phyloP scores from a whole-genome alignment of 2,329 filamentous ascomycete species.

The Cadophora sp. region DNA sequence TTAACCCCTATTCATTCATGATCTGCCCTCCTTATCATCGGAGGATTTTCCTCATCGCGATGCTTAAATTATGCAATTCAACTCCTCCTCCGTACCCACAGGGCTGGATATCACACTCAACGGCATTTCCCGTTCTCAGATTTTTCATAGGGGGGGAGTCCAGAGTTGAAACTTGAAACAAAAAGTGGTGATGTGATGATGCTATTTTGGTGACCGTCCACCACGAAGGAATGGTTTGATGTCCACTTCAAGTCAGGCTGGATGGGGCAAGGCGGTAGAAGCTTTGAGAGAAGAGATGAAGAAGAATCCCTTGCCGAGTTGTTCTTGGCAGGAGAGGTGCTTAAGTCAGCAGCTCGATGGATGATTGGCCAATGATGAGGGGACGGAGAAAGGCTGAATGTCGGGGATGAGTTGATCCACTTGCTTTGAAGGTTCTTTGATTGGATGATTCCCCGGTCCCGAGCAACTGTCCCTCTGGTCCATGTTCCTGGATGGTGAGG shows the following conservation, averaged over 20 bases:
- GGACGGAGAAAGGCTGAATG: background rate
- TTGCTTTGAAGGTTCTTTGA: background rate
- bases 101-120: background rate
- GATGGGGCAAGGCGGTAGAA: conserved; percentile 2
- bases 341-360: background rate
- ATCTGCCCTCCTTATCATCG: conserved; percentile 1
- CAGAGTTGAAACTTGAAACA: conserved; percentile 8
- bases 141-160: background rate
- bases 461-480: background rate
- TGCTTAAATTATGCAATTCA: conserved; percentile 7
- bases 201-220: conserved; percentile 10
- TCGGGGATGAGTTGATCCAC: background rate
- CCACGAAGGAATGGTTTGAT: background rate
- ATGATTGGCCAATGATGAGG: background rate
- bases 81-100: background rate
- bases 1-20: background rate
- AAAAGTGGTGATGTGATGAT: conserved; percentile 9
- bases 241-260: background rate
- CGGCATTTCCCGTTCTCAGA: background rate
- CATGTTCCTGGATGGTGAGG: too few relatives aligned
- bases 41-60: background rate
- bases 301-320: conserved; percentile 2
- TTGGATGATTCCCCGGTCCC: background rate
- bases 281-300: background rate
- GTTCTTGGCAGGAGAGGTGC: background rate